Evolutionary conservation across 2,329 filamentous ascomycete genomes (phyloP).

Genomic region (Aspergillaceae sp.): DNA sequence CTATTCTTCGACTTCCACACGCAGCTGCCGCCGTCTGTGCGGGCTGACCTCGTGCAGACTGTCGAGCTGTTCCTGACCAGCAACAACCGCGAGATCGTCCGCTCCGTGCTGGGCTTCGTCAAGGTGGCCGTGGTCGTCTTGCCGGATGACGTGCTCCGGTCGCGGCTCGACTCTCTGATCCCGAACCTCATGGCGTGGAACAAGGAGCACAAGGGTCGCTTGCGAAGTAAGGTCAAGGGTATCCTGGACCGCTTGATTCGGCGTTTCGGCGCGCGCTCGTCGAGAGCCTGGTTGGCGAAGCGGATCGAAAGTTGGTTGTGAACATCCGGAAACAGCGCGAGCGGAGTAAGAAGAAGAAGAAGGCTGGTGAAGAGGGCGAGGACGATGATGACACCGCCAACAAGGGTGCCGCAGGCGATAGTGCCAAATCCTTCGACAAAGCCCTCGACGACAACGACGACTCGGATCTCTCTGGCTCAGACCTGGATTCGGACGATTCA

Average conservation of each 20-base stretch:
- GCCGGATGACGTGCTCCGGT: slow-evolving; percentile 67
- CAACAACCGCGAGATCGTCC: slow-evolving; percentile 94
- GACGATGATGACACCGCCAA: slow-evolving; percentile 42
- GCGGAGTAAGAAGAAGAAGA: slow-evolving; percentile 81
- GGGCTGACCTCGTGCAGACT: slow-evolving; percentile 80
- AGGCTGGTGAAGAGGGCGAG: slow-evolving; percentile 52
- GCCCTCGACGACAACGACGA: slow-evolving; percentile 94
- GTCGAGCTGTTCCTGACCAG: slow-evolving; percentile 94
- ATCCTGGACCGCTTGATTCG: slow-evolving; percentile 92
- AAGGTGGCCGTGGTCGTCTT: slow-evolving; percentile 90
- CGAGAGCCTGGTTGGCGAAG: slow-evolving; percentile 71
- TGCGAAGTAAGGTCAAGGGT: slow-evolving; percentile 95
- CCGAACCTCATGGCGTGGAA: slow-evolving; percentile 93
- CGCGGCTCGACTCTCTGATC: slow-evolving; percentile 67
- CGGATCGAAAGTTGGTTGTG: slow-evolving; percentile 78
- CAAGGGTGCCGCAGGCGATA: neutral
- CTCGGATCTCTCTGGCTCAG: slow-evolving; percentile 48
- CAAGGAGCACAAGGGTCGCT: slow-evolving; percentile 95
- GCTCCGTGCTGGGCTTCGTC: slow-evolving; percentile 88
- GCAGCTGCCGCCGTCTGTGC: slow-evolving; percentile 57
- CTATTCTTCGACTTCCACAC: slow-evolving; percentile 85
- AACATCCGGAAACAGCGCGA: slow-evolving; percentile 96
- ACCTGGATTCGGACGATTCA: slow-evolving; percentile 52
- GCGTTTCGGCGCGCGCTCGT: slow-evolving; percentile 75
- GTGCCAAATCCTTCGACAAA: slow-evolving; percentile 57